Evolutionary conservation across 768 basidiomycete species (phyloP), one percentile per base, ranked within the genome.

Genomic region (Lactifluus subvellereus): DNA sequence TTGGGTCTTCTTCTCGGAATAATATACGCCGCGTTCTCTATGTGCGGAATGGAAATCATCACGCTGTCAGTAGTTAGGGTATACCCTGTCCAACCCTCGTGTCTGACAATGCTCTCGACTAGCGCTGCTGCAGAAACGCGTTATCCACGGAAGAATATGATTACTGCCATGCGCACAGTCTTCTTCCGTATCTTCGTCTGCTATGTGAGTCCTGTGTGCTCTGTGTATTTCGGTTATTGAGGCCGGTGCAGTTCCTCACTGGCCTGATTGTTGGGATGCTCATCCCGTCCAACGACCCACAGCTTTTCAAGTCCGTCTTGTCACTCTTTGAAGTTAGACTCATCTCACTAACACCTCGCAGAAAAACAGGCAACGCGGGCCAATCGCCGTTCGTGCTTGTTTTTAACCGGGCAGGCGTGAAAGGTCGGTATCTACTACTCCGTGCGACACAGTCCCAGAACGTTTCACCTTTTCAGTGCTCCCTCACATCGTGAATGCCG

Each of bases 81-180:
- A 40, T 43, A 4, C 22, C 18, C 11, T 27, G 9, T 33, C 14
- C 16, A 38, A 32, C 37, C 20, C 9, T 8, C 9, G 5, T 50
- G 13, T 35, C 51, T 56, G 51, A 56, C 11, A 18, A 49, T 22
- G 5, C n/a, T 30, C 18, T 62, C 40, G n/a, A 62, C 49, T 30
- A 67, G 66, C 22, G 60, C 64, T 22, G 66, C 66, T 27, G 64
- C 66, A 9, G 66, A 67, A 48, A 67, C 66, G n/a, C 64, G 66
- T 37, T 62, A 66, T 47, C 64, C 66, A n/a, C 59, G 64, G 20
- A 61, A 56, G 33, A 66, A 59, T 22, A n/a, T 67, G 52, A 32
- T 61, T 6, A 53, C 27, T 11, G 64, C 60, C n/a, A 67, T 62
- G 66, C 64, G 64, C 18, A 67, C 66, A 2, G 60, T 67, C 20